Conservation (phyloP, 2,329 filamentous ascomycete species). For the Diaporthe longicolla region DNA sequence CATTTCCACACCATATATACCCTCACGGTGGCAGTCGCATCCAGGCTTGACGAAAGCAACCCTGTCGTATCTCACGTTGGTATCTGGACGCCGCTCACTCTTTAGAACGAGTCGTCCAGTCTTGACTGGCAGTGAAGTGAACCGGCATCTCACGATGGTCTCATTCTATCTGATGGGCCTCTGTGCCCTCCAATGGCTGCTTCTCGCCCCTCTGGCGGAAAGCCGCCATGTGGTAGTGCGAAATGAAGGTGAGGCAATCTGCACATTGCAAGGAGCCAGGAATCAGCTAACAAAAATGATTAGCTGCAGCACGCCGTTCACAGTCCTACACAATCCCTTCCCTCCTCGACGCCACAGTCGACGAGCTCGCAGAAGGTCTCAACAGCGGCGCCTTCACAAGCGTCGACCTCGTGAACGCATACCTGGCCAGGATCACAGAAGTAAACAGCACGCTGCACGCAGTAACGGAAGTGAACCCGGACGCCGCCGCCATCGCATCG, state of each 20-base stretch:
- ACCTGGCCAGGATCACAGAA: slow-evolving; percentile 50
- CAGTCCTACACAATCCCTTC: slow-evolving; percentile 46
- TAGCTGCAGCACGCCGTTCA: neutral
- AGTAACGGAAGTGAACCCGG: slow-evolving; percentile 56
- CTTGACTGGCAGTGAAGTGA: neutral
- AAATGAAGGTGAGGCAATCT: neutral
- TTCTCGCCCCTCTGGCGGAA: neutral
- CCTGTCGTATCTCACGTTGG: too few relatives aligned
- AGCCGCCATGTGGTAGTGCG: slow-evolving; percentile 7
- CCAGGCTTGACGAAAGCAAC: neutral
- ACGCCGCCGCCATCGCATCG: slow-evolving; percentile 56
- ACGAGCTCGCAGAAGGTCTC: slow-evolving; percentile 52
- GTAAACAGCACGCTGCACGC: slow-evolving; percentile 52
- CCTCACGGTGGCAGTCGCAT: neutral
- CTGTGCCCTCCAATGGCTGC: slow-evolving; percentile 23
- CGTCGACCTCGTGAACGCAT: slow-evolving; percentile 53
- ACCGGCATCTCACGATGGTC: neutral
- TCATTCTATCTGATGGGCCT: slow-evolving; percentile 3
- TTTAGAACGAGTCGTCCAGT: neutral
- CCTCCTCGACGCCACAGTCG: slow-evolving; percentile 52
- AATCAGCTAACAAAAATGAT: neutral
- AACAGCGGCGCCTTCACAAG: slow-evolving; percentile 53
- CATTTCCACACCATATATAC: neutral
- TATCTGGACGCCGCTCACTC: neutral
- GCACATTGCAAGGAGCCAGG: too few relatives aligned